These are phyloP conservation scores for Colletotrichum cordylinicola DNA, from an alignment of 2,329 filamentous ascomycete genomes.

Conservation along the genomic window DNA sequence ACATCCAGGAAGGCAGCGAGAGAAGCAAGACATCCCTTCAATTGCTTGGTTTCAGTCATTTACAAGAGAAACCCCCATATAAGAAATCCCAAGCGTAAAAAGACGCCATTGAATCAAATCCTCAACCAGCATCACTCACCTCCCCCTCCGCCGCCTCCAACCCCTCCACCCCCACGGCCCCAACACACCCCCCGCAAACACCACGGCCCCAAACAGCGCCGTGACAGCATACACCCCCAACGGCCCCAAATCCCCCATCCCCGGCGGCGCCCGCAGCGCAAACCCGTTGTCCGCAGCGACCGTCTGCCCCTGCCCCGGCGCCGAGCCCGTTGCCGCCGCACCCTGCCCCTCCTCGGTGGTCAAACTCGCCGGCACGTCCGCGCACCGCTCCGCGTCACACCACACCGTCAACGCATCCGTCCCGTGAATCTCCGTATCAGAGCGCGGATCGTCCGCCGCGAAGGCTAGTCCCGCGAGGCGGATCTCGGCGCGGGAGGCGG, in stretches of 20 bases:
- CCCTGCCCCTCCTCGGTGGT: neutral
- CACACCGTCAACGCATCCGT: neutral
- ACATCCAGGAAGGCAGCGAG: no score
- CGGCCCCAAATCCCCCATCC: neutral
- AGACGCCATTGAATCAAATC: no score
- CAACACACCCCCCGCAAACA: neutral
- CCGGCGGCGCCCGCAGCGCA: neutral
- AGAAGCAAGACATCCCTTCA: no score
- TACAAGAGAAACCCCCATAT: no score
- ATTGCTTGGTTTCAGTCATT: rapidly evolving
- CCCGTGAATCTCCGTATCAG: neutral
- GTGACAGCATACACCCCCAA: neutral
- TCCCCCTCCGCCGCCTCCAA: neutral
- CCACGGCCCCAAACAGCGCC: neutral
- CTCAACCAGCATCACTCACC: no score
- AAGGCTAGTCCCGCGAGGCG: neutral
- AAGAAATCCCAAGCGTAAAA: no score
- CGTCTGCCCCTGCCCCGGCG: no score
- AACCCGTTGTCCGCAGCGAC: neutral
- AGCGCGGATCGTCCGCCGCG: neutral
- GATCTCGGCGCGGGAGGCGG: neutral
- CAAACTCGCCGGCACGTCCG: neutral
- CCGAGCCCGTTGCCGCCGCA: neutral
- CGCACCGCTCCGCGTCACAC: neutral
- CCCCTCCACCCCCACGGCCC: neutral